These are phyloP conservation scores for Lactuca sativa DNA, from an alignment of 129 eudicot genomes.

Conservation along the genomic window DNA sequence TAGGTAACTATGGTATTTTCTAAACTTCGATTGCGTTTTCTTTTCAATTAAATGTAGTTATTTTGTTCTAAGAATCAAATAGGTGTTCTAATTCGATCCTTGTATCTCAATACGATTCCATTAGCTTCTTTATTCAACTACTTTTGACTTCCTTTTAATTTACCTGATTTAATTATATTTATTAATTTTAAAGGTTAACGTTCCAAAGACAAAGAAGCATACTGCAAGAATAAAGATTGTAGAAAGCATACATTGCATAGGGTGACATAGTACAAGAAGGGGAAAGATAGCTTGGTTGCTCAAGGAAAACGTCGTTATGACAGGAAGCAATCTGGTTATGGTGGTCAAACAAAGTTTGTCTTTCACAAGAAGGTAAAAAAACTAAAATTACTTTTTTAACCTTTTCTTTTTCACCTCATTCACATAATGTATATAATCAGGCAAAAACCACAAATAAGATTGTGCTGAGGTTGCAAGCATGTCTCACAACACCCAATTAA, in stretches of 20 bases:
- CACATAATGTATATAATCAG: conserved; percentile 4
- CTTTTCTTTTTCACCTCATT: not conserved
- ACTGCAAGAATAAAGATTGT: conserved; percentile 39
- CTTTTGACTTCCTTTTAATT: no score
- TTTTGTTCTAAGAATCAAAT: not conserved
- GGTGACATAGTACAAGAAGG: conserved; percentile 39
- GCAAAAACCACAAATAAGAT: conserved; percentile 46
- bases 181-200: conserved; percentile 27
- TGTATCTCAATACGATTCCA: no score
- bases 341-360: no score
- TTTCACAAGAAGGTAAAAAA: conserved; percentile 11
- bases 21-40: not conserved
- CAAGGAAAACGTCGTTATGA: no score
- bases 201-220: conserved; percentile 40
- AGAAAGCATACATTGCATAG: conserved; percentile 34
- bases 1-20: no score
- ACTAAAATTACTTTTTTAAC: not conserved
- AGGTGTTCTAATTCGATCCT: no score
- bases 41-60: not conserved
- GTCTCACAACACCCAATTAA: conserved; percentile 41
- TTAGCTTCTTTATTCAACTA: no score
- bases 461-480: conserved; percentile 45
- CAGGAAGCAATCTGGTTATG: no score
- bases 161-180: not conserved
- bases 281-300: no score